A percentile compares a stretch with the other conserved stretches of the same genome.
phyloP scores from a whole-genome alignment of 2,329 filamentous ascomycete species.

The Dactylonectria estremocensis region DNA sequence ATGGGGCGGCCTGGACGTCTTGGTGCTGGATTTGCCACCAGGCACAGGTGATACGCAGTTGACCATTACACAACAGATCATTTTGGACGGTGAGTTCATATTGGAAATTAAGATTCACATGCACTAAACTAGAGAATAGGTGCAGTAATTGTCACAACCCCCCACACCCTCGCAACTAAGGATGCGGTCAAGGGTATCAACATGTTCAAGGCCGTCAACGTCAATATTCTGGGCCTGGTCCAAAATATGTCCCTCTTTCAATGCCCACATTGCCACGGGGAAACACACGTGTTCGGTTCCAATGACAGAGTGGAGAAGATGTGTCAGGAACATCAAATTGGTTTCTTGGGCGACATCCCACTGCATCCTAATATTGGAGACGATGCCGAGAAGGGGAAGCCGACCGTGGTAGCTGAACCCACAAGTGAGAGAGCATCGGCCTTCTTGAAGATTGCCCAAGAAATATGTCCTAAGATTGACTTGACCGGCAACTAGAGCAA shows the following conservation, averaged over 20 bases:
- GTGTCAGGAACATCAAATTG: conserved; percentile 80
- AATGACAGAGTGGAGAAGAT: conserved; percentile 76
- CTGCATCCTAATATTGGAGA: conserved; percentile 89
- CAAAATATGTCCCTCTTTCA: conserved; percentile 92
- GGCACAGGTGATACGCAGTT: conserved; percentile 97
- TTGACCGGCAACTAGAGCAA: conserved; percentile 38
- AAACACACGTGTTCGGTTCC: conserved; percentile 82
- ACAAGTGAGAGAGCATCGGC: conserved; percentile 79
- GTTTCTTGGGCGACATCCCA: conserved; percentile 91
- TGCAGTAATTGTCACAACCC: conserved; percentile 90
- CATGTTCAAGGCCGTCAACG: conserved; percentile 89
- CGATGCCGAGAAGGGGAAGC: conserved; percentile 88
- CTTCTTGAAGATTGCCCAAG: conserved; percentile 80
- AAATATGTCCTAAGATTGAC: conserved; percentile 64
- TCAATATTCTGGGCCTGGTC: conserved; percentile 88
- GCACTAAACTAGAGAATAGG: conserved; percentile 60
- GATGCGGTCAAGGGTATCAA: conserved; percentile 93
- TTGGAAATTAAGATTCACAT: not conserved
- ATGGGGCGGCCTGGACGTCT: conserved; percentile 90
- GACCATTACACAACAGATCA: conserved; percentile 95
- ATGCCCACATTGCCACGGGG: conserved; percentile 83
- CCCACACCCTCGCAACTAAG: conserved; percentile 91
- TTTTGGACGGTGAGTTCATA: conserved; percentile 78
- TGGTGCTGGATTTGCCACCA: conserved; percentile 92
- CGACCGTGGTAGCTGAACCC: conserved; percentile 91